These are phyloP conservation scores for Agaricus subrufescens DNA, from an alignment of 768 basidiomycete species.

Conservation along the genomic window DNA sequence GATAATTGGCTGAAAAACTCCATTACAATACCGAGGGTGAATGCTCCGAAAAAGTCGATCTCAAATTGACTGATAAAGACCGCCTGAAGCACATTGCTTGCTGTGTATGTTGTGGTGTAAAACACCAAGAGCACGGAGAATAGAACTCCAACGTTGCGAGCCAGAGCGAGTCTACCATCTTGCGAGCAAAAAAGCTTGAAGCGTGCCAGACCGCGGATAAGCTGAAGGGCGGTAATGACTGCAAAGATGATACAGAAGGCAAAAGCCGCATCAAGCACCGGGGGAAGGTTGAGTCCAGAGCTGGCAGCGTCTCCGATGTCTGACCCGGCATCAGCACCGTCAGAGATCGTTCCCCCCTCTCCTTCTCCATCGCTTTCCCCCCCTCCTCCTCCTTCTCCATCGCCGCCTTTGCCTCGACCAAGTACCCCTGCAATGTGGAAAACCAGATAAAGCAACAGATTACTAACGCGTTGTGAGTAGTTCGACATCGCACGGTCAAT, in stretches of 20 bases:
- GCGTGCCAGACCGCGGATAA: not conserved
- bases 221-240: not conserved
- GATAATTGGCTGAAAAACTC: not conserved
- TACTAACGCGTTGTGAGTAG: not conserved
- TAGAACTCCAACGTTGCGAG: slow-evolving; percentile 1
- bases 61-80: not conserved
- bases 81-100: not conserved
- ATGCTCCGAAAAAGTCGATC: not conserved
- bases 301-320: not conserved
- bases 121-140: not conserved
- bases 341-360: no score
- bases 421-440: not conserved
- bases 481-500: no score
- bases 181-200: not conserved
- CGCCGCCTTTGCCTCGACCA: not conserved
- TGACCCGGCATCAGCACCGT: no score
- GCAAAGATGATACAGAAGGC: not conserved
- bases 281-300: not conserved
- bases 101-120: not conserved
- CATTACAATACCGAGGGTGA: not conserved
- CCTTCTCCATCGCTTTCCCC: not conserved
- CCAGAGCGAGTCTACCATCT: not conserved
- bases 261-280: not conserved
- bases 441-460: not conserved
- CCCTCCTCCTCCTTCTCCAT: no score